Evolutionary conservation across 2,329 filamentous ascomycete species (phyloP).

Genomic region (Sporothrix brunneoviolacea): DNA sequence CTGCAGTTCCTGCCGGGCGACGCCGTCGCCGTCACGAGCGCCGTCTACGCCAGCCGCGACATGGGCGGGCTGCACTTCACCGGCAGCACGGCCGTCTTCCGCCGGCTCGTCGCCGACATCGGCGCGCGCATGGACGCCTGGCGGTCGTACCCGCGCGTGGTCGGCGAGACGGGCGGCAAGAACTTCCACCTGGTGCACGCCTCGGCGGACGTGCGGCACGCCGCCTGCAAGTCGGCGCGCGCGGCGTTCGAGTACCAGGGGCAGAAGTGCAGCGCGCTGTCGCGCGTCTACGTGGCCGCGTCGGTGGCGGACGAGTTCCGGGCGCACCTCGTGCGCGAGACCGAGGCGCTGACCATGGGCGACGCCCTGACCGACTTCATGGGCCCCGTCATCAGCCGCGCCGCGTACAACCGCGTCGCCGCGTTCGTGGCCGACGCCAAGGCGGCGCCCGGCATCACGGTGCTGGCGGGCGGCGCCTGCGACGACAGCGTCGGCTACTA

Average conservation of each 20-base stretch:
- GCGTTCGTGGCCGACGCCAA: slow-evolving; percentile 38
- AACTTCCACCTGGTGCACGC: slow-evolving; percentile 44
- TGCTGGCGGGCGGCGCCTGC: slow-evolving; percentile 37
- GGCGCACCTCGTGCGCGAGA: slow-evolving; percentile 30
- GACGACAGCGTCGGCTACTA: slow-evolving; percentile 36
- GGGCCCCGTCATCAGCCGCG: slow-evolving; percentile 42
- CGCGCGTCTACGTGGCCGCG: slow-evolving; percentile 47
- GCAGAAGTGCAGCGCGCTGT: slow-evolving; percentile 44
- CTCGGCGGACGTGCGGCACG: slow-evolving; percentile 39
- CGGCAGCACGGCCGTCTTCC: slow-evolving; percentile 84
- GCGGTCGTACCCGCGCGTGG: slow-evolving; percentile 56
- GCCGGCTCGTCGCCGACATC: slow-evolving; percentile 78
- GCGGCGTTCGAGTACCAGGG: slow-evolving; percentile 44
- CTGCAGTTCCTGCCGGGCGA: slow-evolving; percentile 90
- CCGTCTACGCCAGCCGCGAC: slow-evolving; percentile 66
- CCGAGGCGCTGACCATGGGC: slow-evolving; percentile 25
- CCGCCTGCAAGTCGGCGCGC: slow-evolving; percentile 38
- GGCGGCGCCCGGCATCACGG: slow-evolving; percentile 33
- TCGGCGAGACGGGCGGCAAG: slow-evolving; percentile 45
- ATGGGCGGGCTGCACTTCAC: slow-evolving; percentile 93
- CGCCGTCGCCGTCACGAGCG: slow-evolving; percentile 73
- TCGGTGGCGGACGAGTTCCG: slow-evolving; percentile 34
- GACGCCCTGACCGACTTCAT: slow-evolving; percentile 32
- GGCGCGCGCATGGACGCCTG: slow-evolving; percentile 74
- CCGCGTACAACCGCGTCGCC: slow-evolving; percentile 38